Evolutionary conservation across 331 rosid genomes (phyloP), one percentile per base, ranked within the genome.

Genomic region (Ulmus americana): DNA sequence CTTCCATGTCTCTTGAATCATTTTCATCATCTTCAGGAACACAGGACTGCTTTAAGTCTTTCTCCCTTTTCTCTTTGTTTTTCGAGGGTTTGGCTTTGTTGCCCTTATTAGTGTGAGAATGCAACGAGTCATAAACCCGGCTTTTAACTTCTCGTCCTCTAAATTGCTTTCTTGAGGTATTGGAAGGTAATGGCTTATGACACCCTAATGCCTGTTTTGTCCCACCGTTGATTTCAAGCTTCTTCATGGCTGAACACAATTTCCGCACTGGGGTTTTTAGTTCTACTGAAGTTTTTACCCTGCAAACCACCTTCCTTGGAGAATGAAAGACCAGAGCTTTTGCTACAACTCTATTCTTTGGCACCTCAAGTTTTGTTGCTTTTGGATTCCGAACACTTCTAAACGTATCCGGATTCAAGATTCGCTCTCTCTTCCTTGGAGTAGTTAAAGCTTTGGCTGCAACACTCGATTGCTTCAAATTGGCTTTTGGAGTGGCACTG

Each of bases 91-190:
- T 85, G 11, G 64, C 70, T 71, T 85, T 84, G 12, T 15, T 74
- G 35, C 47, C 78, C 74, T 85, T 90, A 46, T 39, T 58, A n/a
- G 60, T 74, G 48, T 58, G 71, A 3, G 85, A 74, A 74, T 60
- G 55, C 81, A 84, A 74, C 2, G 90, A 81, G 75, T 87, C 83
- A 61, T 77, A 87, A 67, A 94, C 99, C 42, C 99, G 88, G 79
- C 95, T 89, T 69, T 90, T 90, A 18, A 90, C 90, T 64, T 81
- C 95, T 51, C 95, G 68, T 55, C 95, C 95, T 76, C 79, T 94
- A 0, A 77, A 49, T 67, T 79, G 78, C 66, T 84, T 89, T 71
- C 75, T 77, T 12, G 82, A 60, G 13, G 82, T 45, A 74, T 70
- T 73, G 20, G 51, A 46, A 9, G 84, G 72, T 77, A 85, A 55